Evolutionary conservation across 257 asterid genomes (phyloP).

Genomic region (Cordia subcordata): DNA sequence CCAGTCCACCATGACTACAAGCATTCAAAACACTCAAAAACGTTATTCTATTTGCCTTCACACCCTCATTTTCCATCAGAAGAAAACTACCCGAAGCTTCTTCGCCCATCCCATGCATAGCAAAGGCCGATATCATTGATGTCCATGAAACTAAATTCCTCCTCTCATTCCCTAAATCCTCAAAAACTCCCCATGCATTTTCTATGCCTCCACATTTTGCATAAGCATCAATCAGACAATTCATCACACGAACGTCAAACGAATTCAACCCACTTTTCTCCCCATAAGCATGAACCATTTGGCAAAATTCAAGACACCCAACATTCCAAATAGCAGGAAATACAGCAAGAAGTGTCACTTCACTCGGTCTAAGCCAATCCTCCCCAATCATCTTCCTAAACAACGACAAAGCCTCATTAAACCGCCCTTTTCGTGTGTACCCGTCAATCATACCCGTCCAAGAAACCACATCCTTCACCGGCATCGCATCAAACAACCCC

Average conservation of each 20-base stretch:
- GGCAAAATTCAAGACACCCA: constrained; percentile 45
- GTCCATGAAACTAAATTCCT: constrained; percentile 70
- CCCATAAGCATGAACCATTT: constrained; percentile 51
- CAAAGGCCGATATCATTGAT: constrained; percentile 64
- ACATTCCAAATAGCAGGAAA: constrained; percentile 68
- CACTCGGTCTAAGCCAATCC: constrained; percentile 48
- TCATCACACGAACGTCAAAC: constrained; percentile 54
- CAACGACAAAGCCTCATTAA: constrained; percentile 41
- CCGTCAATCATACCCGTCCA: constrained; percentile 83
- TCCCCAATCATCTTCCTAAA: constrained; percentile 44
- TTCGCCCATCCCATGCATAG: constrained; percentile 69
- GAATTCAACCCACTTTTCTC: constrained; percentile 44
- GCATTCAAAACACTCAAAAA: constrained; percentile 55
- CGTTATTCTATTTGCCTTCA: constrained; percentile 53
- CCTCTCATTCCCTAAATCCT: constrained; percentile 33
- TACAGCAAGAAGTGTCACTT: constrained; percentile 58
- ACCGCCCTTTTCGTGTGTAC: constrained; percentile 41
- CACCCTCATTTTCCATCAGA: constrained; percentile 37
- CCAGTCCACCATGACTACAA: constrained; percentile 72
- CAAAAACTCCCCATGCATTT: constrained; percentile 39
- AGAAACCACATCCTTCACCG: constrained; percentile 57
- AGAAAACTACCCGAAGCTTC: constrained; percentile 49
- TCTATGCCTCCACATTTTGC: constrained; percentile 56
- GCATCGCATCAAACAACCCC: constrained; percentile 50
- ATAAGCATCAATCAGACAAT: constrained; percentile 65